These are phyloP conservation scores for Erucastrum elatum DNA, from an alignment of 345 rosid genomes.

Conservation along the genomic window DNA sequence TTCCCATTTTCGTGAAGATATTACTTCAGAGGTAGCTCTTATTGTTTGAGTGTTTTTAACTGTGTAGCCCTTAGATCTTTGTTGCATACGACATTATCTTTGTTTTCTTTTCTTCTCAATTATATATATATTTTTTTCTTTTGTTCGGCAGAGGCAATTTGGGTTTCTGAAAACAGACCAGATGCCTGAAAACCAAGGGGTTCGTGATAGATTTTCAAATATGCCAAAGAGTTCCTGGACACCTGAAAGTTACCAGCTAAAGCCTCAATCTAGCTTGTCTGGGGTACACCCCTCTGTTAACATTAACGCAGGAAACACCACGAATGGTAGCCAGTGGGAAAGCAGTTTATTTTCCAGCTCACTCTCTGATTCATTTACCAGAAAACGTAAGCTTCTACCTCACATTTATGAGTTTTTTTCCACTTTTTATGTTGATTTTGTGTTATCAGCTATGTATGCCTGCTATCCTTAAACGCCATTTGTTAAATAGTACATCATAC, in stretches of 20 bases:
- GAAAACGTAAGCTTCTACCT: constrained; percentile 59
- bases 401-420: constrained; percentile 6
- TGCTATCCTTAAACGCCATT: not conserved
- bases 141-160: constrained; percentile 63
- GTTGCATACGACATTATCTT: not conserved
- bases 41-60: not conserved
- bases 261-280: constrained; percentile 48
- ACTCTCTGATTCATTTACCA: constrained; percentile 69
- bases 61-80: constrained; percentile 5
- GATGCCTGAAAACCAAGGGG: constrained; percentile 59
- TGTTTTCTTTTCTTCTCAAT: constrained; percentile 23
- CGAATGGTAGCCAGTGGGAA: constrained; percentile 58
- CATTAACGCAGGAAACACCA: constrained; percentile 41
- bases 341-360: constrained; percentile 95
- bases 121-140: constrained; percentile 20
- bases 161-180: constrained; percentile 60
- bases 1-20: constrained; percentile 49
- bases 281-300: constrained; percentile 39
- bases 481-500: not conserved
- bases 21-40: constrained; percentile 54
- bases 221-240: constrained; percentile 49
- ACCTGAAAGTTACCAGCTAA: constrained; percentile 42
- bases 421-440: not conserved
- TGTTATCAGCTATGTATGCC: not conserved
- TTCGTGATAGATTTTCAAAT: constrained; percentile 43